A percentile compares a stretch with the other conserved stretches of the same genome.
Evolutionary conservation across 768 basidiomycete genomes (phyloP).

Genomic region (Boletus rufocinnamomeus): DNA sequence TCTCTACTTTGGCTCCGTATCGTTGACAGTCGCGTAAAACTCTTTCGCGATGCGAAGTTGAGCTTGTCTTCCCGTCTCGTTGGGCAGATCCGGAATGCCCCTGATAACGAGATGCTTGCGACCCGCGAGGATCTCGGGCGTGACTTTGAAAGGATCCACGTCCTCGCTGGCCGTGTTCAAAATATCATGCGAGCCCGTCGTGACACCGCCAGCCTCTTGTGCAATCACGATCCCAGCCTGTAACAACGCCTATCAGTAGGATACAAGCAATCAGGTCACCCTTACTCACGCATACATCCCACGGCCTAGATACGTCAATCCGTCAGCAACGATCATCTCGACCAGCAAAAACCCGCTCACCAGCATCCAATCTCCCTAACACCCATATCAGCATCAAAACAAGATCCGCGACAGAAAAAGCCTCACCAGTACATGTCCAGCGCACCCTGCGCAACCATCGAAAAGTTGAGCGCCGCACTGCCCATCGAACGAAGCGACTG

Average conservation of each 20-base stretch:
- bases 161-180: slow-evolving; percentile 38
- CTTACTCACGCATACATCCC: slow-evolving; percentile 77
- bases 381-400: background rate
- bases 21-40: slow-evolving; percentile 81
- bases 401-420: background rate
- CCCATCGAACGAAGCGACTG: slow-evolving; percentile 84
- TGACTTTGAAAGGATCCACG: slow-evolving; percentile 57
- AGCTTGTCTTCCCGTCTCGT: slow-evolving; percentile 65
- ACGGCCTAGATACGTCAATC: slow-evolving; percentile 47
- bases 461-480: slow-evolving; percentile 81
- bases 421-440: slow-evolving; percentile 85
- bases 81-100: slow-evolving; percentile 60
- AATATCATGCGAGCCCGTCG: slow-evolving; percentile 65
- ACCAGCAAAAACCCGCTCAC: slow-evolving; percentile 36
- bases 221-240: slow-evolving; percentile 89
- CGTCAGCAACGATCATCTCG: background rate
- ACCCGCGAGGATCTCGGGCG: slow-evolving; percentile 69
- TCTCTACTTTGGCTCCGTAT: slow-evolving; percentile 56
- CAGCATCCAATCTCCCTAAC: slow-evolving; percentile 79
- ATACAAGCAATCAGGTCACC: background rate
- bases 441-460: slow-evolving; percentile 85
- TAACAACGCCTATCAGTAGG: background rate
- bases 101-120: slow-evolving; percentile 82
- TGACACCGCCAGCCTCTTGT: slow-evolving; percentile 82
- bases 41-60: slow-evolving; percentile 83